phyloP scores from a whole-genome alignment of 805 yeast species.

The Ogataea haglerorum region DNA sequence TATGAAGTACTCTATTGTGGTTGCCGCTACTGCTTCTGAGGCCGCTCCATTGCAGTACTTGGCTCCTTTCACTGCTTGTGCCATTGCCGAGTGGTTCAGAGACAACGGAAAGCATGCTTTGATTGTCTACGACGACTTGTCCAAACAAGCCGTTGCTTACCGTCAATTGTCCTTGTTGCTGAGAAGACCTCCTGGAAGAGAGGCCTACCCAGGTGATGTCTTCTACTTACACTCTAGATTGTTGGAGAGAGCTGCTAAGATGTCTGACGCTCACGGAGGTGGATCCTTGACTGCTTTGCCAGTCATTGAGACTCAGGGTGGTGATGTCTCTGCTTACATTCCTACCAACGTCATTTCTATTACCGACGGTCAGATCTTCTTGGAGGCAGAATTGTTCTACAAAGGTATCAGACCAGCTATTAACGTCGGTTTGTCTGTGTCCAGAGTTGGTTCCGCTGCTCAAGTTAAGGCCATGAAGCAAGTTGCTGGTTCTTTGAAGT shows the following conservation, averaged over 20 bases:
- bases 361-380: conserved; percentile 97
- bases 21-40: conserved; percentile 99
- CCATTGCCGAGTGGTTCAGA: conserved; percentile 99
- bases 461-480: conserved; percentile 99
- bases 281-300: conserved; percentile 97
- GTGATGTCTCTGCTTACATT: conserved; percentile 97
- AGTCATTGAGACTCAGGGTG: conserved; percentile 97
- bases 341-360: conserved; percentile 98
- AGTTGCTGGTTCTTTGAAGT: conserved; percentile 99
- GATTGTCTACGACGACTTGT: conserved; percentile 95
- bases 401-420: conserved; percentile 99
- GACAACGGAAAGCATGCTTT: conserved; percentile 98
- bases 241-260: conserved; percentile 96
- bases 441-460: conserved; percentile 99
- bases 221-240: conserved; percentile 94
- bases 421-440: conserved; percentile 99
- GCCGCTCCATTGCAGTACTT: conserved; percentile 99
- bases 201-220: conserved; percentile 96
- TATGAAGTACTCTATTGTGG: conserved; percentile 93
- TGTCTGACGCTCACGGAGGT: conserved; percentile 84
- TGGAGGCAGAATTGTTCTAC: conserved; percentile 99
- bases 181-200: conserved; percentile 97
- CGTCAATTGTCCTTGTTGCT: conserved; percentile 97
- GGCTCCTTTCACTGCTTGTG: conserved; percentile 99
- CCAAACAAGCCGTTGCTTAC: conserved; percentile 99